These are phyloP conservation scores for Penicillium verrucosum DNA, from an alignment of 2,329 filamentous ascomycete species.

Conservation along the genomic window DNA sequence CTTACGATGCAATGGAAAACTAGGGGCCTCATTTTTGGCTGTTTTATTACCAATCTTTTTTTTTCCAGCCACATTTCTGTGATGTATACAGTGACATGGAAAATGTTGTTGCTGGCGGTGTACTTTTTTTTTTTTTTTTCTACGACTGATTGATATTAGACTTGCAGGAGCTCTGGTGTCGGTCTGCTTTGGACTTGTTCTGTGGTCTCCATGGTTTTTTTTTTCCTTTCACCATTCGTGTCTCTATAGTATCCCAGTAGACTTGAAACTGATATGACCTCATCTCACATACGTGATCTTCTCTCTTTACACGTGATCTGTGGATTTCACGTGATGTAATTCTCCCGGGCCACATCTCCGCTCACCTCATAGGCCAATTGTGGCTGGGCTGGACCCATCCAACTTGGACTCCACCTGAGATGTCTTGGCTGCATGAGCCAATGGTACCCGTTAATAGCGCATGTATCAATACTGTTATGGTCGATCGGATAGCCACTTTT, in stretches of 20 bases:
- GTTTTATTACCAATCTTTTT: slow-evolving; percentile 13
- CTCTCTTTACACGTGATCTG: background rate
- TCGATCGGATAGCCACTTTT: slow-evolving; percentile 10
- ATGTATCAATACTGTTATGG: slow-evolving; percentile 16
- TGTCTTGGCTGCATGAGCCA: slow-evolving; percentile 2
- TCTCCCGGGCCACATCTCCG: background rate
- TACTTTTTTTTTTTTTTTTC: slow-evolving; percentile 11
- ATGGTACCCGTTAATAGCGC: background rate
- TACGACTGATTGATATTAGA: slow-evolving; percentile 24
- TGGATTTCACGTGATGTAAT: slow-evolving; percentile 4
- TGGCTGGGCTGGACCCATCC: background rate
- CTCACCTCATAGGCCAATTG: slow-evolving; percentile 13
- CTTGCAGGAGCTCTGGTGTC: slow-evolving; percentile 28
- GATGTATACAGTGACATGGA: slow-evolving; percentile 12
- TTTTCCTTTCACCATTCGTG: slow-evolving; percentile 13
- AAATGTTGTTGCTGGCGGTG: slow-evolving; percentile 14
- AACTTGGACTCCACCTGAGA: background rate
- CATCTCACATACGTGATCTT: background rate
- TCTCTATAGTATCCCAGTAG: slow-evolving; percentile 24
- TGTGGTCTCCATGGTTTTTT: slow-evolving; percentile 2
- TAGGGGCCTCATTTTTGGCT: slow-evolving; percentile 5
- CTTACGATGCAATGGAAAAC: slow-evolving; percentile 8
- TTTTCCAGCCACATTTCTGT: slow-evolving; percentile 10
- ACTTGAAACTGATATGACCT: slow-evolving; percentile 11
- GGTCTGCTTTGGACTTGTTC: slow-evolving; percentile 18